These are phyloP conservation scores for Elsinoe ampelina DNA, from an alignment of 2,329 filamentous ascomycete species.

Conservation along the genomic window DNA sequence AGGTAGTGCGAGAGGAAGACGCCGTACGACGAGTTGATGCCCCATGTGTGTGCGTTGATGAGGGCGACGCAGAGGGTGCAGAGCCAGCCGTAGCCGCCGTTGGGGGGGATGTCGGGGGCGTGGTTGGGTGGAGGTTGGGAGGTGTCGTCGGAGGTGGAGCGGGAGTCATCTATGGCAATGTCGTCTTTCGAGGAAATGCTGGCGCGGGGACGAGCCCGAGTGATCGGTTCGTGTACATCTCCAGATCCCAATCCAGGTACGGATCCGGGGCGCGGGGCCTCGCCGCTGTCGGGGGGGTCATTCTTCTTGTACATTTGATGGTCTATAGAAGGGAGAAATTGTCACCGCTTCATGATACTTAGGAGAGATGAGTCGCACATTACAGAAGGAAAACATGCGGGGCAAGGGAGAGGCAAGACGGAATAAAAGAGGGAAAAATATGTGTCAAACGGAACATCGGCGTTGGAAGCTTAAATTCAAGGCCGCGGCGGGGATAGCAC, in stretches of 20 bases:
- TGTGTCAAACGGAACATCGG: background rate
- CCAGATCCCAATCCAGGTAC: background rate
- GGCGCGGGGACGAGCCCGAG: background rate
- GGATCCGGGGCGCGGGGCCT: background rate
- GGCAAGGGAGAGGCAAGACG: background rate
- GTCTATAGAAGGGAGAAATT: background rate
- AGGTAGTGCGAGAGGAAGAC: conserved; percentile 73
- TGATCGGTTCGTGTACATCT: background rate
- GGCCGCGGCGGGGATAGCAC: too few relatives aligned
- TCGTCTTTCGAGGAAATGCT: conserved; percentile 2
- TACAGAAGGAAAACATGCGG: background rate
- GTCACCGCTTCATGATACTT: background rate
- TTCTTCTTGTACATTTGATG: background rate
- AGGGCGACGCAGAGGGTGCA: conserved; percentile 37
- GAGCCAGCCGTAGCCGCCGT: conserved; percentile 55
- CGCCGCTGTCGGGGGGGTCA: background rate
- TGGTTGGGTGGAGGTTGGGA: background rate
- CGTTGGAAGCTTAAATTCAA: background rate
- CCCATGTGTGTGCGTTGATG: conserved; percentile 42
- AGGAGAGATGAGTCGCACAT: background rate
- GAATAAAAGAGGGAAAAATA: background rate
- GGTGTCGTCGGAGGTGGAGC: background rate
- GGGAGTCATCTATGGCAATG: background rate
- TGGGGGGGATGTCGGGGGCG: conserved; percentile 31
- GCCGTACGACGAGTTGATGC: conserved; percentile 46